These are phyloP conservation scores for Hansenula lynferdii DNA, from an alignment of 1,139 yeast species.

Conservation along the genomic window DNA sequence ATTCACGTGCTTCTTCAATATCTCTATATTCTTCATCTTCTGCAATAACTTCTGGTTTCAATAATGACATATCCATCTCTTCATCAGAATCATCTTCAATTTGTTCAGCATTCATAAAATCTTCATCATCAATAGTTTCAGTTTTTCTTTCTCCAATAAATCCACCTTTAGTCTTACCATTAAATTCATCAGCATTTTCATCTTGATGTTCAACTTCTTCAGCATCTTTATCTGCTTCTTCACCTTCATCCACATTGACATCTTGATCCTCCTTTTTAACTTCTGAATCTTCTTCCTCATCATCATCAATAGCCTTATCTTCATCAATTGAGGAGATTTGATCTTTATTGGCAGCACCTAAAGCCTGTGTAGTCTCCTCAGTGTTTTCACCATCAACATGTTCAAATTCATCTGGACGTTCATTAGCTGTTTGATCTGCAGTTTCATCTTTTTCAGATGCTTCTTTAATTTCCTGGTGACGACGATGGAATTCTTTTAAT, in stretches of 20 bases:
- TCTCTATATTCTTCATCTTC: conserved; percentile 36
- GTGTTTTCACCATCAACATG: conserved; percentile 84
- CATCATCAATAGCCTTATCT: conserved; percentile 82
- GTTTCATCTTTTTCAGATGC: conserved; percentile 44
- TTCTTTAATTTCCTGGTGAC: conserved; percentile 80
- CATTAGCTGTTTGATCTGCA: conserved; percentile 49
- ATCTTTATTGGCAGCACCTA: conserved; percentile 85
- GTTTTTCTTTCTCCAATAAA: conserved; percentile 44
- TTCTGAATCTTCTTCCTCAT: conserved; percentile 31
- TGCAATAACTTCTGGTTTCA: conserved; percentile 28
- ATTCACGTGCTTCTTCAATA: conserved; percentile 62
- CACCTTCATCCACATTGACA: conserved; percentile 18
- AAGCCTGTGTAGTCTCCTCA: conserved; percentile 78
- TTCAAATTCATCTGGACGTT: conserved; percentile 84
- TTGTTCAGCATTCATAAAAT: conserved; percentile 30
- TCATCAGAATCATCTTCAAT: conserved; percentile 29
- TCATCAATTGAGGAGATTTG: conserved; percentile 77
- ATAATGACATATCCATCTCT: conserved; percentile 30
- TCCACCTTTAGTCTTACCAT: conserved; percentile 50
- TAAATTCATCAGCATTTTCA: conserved; percentile 38
- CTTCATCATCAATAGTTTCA: conserved; percentile 26
- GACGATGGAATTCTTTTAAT: conserved; percentile 84
- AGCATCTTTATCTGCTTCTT: conserved; percentile 27
- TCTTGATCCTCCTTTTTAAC: conserved; percentile 23
- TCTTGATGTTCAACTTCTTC: conserved; percentile 26